Conservation (phyloP, 2,329 filamentous ascomycete species). For the Fusarium napiforme region DNA sequence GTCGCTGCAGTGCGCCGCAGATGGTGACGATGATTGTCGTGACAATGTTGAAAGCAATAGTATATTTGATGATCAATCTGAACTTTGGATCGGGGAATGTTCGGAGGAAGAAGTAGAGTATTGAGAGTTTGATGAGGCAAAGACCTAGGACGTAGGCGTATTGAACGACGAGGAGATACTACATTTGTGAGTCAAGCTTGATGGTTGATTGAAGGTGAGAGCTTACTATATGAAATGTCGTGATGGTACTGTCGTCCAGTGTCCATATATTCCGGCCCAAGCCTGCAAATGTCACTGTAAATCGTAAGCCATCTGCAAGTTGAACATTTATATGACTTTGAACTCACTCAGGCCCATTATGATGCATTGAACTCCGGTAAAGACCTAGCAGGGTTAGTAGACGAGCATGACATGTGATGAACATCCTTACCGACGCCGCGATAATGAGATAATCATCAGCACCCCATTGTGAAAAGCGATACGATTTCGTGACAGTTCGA, state of each 20-base stretch:
- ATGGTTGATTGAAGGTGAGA: too few relatives aligned
- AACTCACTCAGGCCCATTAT: not conserved
- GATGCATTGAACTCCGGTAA: not conserved
- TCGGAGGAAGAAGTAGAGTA: slow-evolving; percentile 3
- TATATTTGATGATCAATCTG: not conserved
- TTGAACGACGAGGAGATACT: not conserved
- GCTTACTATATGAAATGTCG: not conserved
- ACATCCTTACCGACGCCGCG: not conserved
- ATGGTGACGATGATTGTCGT: not conserved
- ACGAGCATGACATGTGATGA: accelerated
- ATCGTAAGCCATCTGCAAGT: too few relatives aligned
- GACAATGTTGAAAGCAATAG: not conserved
- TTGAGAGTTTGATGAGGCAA: slow-evolving; percentile 7
- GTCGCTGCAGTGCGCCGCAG: not conserved
- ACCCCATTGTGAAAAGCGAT: slow-evolving; percentile 1
- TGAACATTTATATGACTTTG: accelerated
- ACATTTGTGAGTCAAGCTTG: not conserved
- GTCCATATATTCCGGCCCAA: slow-evolving; percentile 2
- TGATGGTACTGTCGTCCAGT: not conserved
- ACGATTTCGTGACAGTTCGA: not conserved
- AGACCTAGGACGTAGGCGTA: not conserved
- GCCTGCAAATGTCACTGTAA: not conserved
- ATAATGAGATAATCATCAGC: slow-evolving; percentile 4
- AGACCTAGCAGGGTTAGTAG: accelerated
- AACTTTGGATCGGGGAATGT: not conserved